Conservation (phyloP, 192 early-diverging fungal genomes). For the Rhizophagus sp. region DNA sequence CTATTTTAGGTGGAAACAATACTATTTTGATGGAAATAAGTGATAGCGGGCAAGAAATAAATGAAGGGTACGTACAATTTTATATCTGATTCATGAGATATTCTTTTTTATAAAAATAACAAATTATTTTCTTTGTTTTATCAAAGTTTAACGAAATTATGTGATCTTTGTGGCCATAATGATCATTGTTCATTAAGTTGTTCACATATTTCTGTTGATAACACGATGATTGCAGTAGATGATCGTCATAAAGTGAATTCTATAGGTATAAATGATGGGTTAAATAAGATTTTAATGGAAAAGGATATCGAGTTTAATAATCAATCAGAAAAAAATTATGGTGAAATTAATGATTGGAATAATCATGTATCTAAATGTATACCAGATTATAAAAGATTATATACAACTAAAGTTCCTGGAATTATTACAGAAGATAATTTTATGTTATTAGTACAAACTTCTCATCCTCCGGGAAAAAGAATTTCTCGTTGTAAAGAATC, state of each 20-base stretch:
- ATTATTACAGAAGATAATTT: conserved; percentile 16
- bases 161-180: background rate
- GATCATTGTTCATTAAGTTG: background rate
- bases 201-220: background rate
- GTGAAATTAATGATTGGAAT: background rate
- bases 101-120: background rate
- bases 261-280: background rate
- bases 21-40: background rate
- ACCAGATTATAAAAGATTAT: background rate
- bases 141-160: background rate
- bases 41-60: background rate
- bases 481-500: conserved; percentile 1
- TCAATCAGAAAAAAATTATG: background rate
- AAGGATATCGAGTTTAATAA: background rate
- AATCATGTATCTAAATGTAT: background rate
- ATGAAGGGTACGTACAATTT: background rate
- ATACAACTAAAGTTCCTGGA: background rate
- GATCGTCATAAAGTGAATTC: background rate
- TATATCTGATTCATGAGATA: too few species aligned
- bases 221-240: too few species aligned
- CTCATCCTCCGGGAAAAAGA: background rate
- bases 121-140: background rate
- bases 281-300: background rate
- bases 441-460: conserved; percentile 8
- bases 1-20: background rate